Conservation (phyloP, 345 rosid genomes). For the Populus pruinosa region DNA sequence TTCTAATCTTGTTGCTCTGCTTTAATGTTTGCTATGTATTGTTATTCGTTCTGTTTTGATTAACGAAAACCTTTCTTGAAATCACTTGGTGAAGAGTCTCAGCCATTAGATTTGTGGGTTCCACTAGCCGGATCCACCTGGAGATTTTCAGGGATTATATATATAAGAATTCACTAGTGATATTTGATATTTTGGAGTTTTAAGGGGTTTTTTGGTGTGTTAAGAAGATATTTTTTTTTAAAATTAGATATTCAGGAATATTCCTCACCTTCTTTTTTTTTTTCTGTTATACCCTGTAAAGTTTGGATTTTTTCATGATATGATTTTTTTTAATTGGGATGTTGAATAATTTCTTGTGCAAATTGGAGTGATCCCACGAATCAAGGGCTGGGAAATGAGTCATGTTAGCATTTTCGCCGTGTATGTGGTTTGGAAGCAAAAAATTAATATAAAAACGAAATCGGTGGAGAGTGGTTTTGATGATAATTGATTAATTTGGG, state of each 20-base stretch:
- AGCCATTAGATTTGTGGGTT: background rate
- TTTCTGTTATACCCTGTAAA: background rate
- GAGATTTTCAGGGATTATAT: background rate
- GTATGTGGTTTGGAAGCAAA: background rate
- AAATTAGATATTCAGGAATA: slow-evolving; percentile 2
- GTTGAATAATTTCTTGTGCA: background rate
- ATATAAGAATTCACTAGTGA: background rate
- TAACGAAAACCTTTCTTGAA: background rate
- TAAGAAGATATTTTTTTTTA: background rate
- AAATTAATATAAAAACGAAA: background rate
- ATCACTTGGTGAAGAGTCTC: background rate
- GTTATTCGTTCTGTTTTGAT: background rate
- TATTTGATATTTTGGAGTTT: background rate
- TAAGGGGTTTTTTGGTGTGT: background rate
- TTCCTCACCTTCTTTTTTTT: background rate
- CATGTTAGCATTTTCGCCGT: background rate
- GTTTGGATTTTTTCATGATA: background rate
- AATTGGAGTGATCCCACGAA: background rate
- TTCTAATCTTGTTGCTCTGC: background rate
- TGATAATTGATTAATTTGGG: background rate
- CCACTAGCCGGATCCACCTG: background rate
- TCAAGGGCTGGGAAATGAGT: background rate
- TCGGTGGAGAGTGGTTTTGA: background rate
- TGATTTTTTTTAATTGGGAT: background rate
- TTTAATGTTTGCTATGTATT: background rate